Percentiles rank a stretch among this genome's conserved stretches.
Evolutionary conservation across 139 green algal genomes (phyloP).

Genomic region (Mychonastes homosphaera): DNA sequence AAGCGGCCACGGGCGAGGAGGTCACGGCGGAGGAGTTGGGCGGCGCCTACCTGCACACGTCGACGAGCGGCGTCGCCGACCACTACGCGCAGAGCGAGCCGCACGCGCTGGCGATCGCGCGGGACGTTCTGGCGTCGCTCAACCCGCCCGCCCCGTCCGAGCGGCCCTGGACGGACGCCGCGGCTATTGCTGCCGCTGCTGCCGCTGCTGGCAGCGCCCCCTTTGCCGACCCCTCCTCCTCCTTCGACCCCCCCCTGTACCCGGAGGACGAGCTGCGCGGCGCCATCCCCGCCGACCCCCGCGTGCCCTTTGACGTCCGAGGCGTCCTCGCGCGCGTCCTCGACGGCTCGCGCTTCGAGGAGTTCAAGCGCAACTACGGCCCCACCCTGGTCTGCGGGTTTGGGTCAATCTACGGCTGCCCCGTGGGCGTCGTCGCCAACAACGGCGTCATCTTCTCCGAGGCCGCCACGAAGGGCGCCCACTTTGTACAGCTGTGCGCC

Average conservation of each 20-base stretch:
- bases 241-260: too few relatives aligned
- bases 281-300: constrained; percentile 47
- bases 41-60: constrained; percentile 75
- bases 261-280: constrained; percentile 35
- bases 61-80: constrained; percentile 58
- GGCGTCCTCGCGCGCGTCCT: constrained; percentile 62
- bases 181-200: not conserved
- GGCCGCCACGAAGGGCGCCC: constrained; percentile 73
- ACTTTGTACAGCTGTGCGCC: constrained; percentile 51
- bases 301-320: constrained; percentile 59
- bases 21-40: constrained; percentile 87
- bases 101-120: constrained; percentile 66
- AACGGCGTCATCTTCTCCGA: constrained; percentile 84
- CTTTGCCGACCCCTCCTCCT: too few relatives aligned
- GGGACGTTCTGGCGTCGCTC: constrained; percentile 52
- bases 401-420: constrained; percentile 55
- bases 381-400: constrained; percentile 77
- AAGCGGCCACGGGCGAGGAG: constrained; percentile 79
- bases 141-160: constrained; percentile 9
- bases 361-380: constrained; percentile 89
- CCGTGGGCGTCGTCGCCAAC: constrained; percentile 87
- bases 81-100: constrained; percentile 74
- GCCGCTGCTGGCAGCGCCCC: too few relatives aligned
- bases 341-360: constrained; percentile 75
- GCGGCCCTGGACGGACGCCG: not conserved